Base-by-base conservation (phyloP, 2,329 filamentous ascomycete species). In the Botrytis squamosa region DNA sequence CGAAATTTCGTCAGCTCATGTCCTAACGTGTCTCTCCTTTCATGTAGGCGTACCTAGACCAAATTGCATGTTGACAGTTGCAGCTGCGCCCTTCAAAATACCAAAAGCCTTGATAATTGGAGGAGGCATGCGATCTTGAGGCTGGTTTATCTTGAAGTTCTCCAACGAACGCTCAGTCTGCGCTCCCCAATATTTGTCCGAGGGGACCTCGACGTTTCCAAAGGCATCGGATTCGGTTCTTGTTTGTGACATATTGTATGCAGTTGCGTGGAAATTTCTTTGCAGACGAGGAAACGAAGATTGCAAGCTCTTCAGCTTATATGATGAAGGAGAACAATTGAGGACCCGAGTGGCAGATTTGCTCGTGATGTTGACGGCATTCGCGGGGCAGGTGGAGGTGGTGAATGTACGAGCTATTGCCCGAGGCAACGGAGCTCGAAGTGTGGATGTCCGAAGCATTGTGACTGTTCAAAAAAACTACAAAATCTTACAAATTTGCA, bases 91-190 rank as follows among this genome's bases (percentile, higher is more conserved):
- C 89, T 99, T 99, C 78, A 99, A 88, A 80, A 98, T 97, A 82
- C 96, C 96, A 83, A 99, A 98, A 10, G 96, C 96, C 84, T 91
- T 92, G 81, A 98, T 87, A 79, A 99, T 92, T 64, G 95, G 93
- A 77, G 94, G 91, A 67, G 96, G 96, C 95, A 98, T 98, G 83
- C 96, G 94, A 83, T 99, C 96, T 85, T 97, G 94, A 75, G 96
- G 96, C 88, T 98, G 96, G 86, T 98, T 98, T 90, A 99, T 98
- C 84, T 92, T 92, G 89, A 99, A 99, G 88, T 99, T 99, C 84
- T 93, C 92, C 83, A 98, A 89, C 70, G 95, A 98, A 78, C 95
- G 92, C 88, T 98, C 92, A 72, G 95, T 98, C 88, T 98, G 95
- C 75, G 95, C 95, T 82, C 96, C 96, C 95, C 96, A 99, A 89